A percentile compares a stretch with the other conserved stretches of the same genome.
Evolutionary conservation across 2,329 filamentous ascomycete genomes (phyloP).

Genomic region (Aureobasidium melanogenum): DNA sequence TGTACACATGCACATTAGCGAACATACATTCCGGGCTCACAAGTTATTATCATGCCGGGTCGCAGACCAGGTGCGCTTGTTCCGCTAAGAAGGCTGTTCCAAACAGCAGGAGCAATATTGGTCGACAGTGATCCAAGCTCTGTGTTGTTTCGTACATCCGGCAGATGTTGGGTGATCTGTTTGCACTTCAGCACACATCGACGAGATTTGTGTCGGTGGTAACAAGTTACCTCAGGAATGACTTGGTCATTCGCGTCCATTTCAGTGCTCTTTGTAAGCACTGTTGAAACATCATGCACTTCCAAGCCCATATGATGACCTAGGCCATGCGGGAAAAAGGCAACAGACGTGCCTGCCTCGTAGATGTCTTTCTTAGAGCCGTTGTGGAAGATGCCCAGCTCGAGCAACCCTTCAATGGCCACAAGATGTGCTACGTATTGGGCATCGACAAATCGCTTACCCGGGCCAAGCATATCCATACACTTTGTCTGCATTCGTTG

Average conservation of each 20-base stretch:
- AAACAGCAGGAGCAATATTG: neutral
- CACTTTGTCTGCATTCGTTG: constrained; percentile 71
- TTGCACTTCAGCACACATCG: neutral
- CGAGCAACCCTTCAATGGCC: constrained; percentile 60
- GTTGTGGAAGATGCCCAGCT: constrained; percentile 62
- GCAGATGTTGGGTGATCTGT: neutral
- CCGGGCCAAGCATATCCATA: constrained; percentile 59
- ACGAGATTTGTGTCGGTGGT: neutral
- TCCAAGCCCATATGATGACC: constrained; percentile 91
- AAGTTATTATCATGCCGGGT: constrained; percentile 48
- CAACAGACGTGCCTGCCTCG: constrained; percentile 67
- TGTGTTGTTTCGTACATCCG: neutral
- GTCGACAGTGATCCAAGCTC: neutral
- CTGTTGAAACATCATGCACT: constrained; percentile 58
- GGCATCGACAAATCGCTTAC: constrained; percentile 60
- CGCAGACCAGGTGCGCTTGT: constrained; percentile 26
- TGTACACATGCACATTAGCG: neutral
- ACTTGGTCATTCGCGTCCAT: constrained; percentile 59
- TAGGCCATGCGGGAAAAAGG: constrained; percentile 86
- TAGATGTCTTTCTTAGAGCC: constrained; percentile 57
- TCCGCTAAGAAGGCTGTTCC: neutral
- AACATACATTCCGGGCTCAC: constrained; percentile 42
- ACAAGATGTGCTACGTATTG: constrained; percentile 65
- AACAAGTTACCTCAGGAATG: constrained; percentile 46
- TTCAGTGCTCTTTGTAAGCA: neutral